Percentiles rank a stretch among this genome's conserved stretches.
These are phyloP conservation scores for Mallotus japonicus DNA, from an alignment of 441 rosid genomes.

Conservation along the genomic window DNA sequence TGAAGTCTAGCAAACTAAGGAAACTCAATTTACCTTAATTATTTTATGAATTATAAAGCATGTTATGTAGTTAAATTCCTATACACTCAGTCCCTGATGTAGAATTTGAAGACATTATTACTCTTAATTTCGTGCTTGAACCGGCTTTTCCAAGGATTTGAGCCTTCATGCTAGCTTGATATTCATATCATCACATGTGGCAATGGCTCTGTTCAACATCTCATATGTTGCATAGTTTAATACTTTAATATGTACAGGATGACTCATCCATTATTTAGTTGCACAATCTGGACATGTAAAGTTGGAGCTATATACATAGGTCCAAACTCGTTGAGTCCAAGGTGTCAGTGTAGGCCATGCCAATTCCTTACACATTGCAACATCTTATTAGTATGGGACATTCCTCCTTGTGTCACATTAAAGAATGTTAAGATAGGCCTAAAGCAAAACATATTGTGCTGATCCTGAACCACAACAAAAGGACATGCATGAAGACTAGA, in stretches of 20 bases:
- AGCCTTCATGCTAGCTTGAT: not conserved
- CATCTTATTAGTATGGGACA: not conserved
- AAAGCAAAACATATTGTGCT: not conserved
- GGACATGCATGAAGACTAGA: not conserved
- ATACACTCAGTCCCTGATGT: not conserved
- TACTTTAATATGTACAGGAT: too few relatives aligned
- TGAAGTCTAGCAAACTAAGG: not conserved
- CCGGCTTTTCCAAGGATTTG: not conserved
- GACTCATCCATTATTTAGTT: too few relatives aligned
- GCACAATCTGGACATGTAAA: not conserved
- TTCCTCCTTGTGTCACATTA: not conserved
- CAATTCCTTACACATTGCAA: not conserved
- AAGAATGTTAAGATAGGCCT: not conserved
- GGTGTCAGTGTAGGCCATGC: too few relatives aligned
- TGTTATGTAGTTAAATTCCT: not conserved
- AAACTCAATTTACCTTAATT: not conserved
- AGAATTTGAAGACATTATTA: not conserved
- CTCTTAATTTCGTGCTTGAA: not conserved
- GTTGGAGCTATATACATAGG: not conserved
- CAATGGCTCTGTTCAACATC: not conserved
- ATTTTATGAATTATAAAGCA: not conserved
- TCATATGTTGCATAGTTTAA: too few relatives aligned
- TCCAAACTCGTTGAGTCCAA: not conserved
- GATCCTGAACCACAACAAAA: not conserved
- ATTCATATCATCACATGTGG: not conserved